Conservation (phyloP, 73 alveolate genomes). For the Tetrahymena malaccensis region DNA sequence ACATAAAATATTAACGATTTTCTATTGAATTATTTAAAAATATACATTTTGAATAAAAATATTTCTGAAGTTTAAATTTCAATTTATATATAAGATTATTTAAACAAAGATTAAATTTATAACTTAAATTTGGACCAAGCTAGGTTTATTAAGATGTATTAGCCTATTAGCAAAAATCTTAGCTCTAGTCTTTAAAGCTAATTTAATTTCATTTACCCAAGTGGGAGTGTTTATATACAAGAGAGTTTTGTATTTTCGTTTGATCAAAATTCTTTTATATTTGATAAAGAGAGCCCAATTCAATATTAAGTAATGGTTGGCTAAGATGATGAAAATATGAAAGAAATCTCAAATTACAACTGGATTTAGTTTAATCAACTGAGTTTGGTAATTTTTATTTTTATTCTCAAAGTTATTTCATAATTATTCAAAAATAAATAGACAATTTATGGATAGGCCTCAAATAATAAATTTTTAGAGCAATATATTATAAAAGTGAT, state of each 20-base stretch:
- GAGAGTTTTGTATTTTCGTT: neutral
- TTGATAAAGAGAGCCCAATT: neutral
- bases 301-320: neutral
- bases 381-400: neutral
- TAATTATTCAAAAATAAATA: neutral
- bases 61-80: neutral
- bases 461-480: neutral
- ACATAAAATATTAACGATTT: neutral
- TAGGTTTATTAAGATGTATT: neutral
- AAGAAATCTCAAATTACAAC: neutral
- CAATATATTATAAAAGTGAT: neutral
- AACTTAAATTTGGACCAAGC: neutral
- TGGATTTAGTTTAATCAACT: neutral
- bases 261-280: neutral
- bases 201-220: neutral
- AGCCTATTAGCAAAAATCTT: neutral
- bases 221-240: neutral
- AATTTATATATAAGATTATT: neutral
- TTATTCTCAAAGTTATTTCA: neutral
- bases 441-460: neutral
- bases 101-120: neutral
- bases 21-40: neutral
- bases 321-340: neutral
- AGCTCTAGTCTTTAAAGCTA: neutral
- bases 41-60: neutral